Percentiles rank a stretch among this genome's conserved stretches.
Evolutionary conservation across 768 basidiomycete species (phyloP).

Genomic region (Pisolithus sp.): DNA sequence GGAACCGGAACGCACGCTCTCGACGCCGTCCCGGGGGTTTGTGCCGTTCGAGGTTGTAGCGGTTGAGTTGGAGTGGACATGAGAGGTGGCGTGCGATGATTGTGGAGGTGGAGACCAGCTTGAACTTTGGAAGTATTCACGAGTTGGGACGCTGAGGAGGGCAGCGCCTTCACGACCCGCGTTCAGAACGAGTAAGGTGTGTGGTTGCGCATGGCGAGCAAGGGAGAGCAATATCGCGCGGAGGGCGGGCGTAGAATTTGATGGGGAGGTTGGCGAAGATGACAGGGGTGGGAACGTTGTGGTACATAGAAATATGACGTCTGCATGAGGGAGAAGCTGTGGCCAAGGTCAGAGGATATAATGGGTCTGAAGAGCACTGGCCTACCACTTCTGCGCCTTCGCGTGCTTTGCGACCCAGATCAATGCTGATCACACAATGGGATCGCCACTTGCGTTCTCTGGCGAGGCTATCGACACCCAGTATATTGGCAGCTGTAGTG

Average conservation of each 20-base stretch:
- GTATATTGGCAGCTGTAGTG: conserved; percentile 72
- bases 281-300: conserved; percentile 20
- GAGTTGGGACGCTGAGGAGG: conserved; percentile 72
- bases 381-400: conserved; percentile 78
- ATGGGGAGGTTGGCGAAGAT: conserved; percentile 24
- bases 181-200: conserved; percentile 75
- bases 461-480: conserved; percentile 75
- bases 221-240: conserved; percentile 74
- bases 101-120: conserved; percentile 47
- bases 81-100: not conserved
- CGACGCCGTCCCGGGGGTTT: conserved; percentile 23
- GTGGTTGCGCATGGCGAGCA: conserved; percentile 57
- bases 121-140: conserved; percentile 82
- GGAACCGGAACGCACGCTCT: conserved; percentile 59
- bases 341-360: conserved; percentile 1
- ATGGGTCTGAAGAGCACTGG: conserved; percentile 8
- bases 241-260: conserved; percentile 52
- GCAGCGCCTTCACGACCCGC: conserved; percentile 80
- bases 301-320: conserved; percentile 64
- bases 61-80: conserved; percentile 15
- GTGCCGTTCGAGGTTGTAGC: conserved; percentile 13
- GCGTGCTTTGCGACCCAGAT: conserved; percentile 64
- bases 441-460: conserved; percentile 79
- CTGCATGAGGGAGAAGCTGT: conserved; percentile 76
- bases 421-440: conserved; percentile 76